Base-by-base conservation (phyloP, 2,329 filamentous ascomycete genomes). In the Pseudogymnoascus sp. region DNA sequence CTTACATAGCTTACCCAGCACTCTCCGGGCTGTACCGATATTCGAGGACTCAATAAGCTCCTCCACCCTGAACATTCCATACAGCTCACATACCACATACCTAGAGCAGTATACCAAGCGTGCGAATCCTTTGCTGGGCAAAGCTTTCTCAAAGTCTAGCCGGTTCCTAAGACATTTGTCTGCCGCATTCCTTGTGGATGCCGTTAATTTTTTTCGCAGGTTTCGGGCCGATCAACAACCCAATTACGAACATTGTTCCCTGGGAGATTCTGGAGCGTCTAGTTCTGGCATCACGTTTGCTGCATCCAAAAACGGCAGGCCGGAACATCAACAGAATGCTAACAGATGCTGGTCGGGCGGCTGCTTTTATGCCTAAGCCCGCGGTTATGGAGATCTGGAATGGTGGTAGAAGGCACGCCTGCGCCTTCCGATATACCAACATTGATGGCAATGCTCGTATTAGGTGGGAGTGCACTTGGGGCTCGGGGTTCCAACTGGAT, bases 151-250 rank as follows among this genome's bases (percentile, higher is more conserved):
- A n/a, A 61, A 60, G 43, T 62, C 63, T 58, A 67, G 67, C 60
- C 65, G 65, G 58, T 61, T 14, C 45, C 66, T 67, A 61, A 66
- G 64, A 39, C 64, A 66, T 38, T 65, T 67, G 61, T 62, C 64
- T 14, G 67, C 66, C 29, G 66, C 65, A 7, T 68, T 66, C 33
- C 65, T 67, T 39, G 67, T 68, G 21, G 66, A 68, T 31, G 66
- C 65, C 61, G 65, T 63, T 43, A 29, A 66, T 62, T 68, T 67
- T 26, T 68, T 68, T 23, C 19, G 59, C 61, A 45, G 16, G 37
- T 5, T 39, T 39, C 37, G 14, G n/a, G 14, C n/a, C 37, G 5
- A 39, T n/a, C 37, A 39, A 39, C 14, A 39, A 16, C 26, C 37
- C 37, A 16, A 39, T 16, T n/a, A 6, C 14, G 52, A 52, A 49